phyloP scores from a whole-genome alignment of 176 grass and related monocot genomes.

The Oryza meridionalis region DNA sequence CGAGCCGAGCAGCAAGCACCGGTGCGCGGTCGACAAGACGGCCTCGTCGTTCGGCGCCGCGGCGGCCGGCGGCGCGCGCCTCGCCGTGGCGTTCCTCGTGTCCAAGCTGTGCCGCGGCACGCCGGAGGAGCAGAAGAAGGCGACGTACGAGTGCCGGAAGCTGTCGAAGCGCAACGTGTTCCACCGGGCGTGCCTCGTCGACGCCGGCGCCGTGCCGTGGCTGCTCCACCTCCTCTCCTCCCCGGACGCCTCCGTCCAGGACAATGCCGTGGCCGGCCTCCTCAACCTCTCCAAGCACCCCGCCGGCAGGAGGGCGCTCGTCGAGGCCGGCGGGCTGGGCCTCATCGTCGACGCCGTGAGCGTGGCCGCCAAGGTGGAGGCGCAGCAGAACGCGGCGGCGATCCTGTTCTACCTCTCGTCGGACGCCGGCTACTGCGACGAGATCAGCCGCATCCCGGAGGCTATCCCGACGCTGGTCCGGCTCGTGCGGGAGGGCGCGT shows the following conservation, averaged over 20 bases:
- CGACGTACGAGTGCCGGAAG: constrained; percentile 65
- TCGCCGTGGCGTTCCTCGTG: constrained; percentile 54
- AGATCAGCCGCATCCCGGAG: constrained; percentile 61
- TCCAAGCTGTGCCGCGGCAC: constrained; percentile 45
- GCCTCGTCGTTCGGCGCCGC: constrained; percentile 45
- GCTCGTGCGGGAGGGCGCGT: constrained; percentile 49
- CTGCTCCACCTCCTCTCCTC: constrained; percentile 71
- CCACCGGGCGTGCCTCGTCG: constrained; percentile 70
- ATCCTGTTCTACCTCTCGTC: constrained; percentile 87
- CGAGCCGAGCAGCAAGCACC: constrained; percentile 51
- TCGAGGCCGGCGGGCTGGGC: constrained; percentile 57
- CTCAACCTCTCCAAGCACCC: constrained; percentile 82
- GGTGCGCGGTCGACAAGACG: constrained; percentile 51
- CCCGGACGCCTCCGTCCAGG: constrained; percentile 52
- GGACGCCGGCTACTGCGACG: constrained; percentile 57
- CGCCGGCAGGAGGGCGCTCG: constrained; percentile 50
- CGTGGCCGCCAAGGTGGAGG: constrained; percentile 46
- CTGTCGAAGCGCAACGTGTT: constrained; percentile 75
- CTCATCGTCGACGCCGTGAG: constrained; percentile 68
- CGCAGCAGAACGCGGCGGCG: constrained; percentile 77
- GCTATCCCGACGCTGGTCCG: constrained; percentile 67
- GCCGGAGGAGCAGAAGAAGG: constrained; percentile 55
- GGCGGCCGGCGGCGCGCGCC: constrained; percentile 34
- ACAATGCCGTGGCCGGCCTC: constrained; percentile 56
- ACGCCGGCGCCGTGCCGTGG: constrained; percentile 69